Conservation (phyloP, 1,139 yeast genomes). For the Meyerozyma elateridarum region DNA sequence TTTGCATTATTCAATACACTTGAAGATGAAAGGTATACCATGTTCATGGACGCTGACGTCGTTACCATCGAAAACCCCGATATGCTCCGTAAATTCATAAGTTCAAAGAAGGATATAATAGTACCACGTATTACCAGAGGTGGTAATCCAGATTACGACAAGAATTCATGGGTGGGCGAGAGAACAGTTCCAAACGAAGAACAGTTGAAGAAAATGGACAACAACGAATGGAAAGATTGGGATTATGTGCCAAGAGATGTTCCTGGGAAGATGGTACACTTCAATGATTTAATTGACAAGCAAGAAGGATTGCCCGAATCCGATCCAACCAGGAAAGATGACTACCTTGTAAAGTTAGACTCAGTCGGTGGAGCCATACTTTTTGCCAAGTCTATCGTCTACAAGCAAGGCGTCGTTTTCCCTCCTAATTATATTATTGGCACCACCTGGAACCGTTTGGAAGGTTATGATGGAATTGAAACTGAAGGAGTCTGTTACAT, state of each 20-base stretch:
- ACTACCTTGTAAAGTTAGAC: conserved; percentile 28
- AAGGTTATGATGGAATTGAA: conserved; percentile 52
- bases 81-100: conserved; percentile 28
- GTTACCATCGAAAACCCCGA: conserved; percentile 22
- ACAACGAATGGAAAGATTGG: conserved; percentile 28
- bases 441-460: conserved; percentile 42
- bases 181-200: conserved; percentile 32
- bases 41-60: conserved; percentile 46
- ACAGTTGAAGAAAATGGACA: conserved; percentile 29
- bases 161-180: conserved; percentile 45
- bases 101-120: conserved; percentile 33
- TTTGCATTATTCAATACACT: conserved; percentile 27
- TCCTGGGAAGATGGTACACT: conserved; percentile 26
- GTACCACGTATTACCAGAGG: conserved; percentile 37
- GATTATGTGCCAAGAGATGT: conserved; percentile 38
- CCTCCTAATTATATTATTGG: conserved; percentile 46
- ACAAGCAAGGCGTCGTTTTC: conserved; percentile 41
- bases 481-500: conserved; percentile 49
- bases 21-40: conserved; percentile 23
- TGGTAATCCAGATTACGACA: conserved; percentile 30
- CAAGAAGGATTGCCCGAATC: conserved; percentile 13
- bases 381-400: conserved; percentile 36
- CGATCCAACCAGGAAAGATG: conserved; percentile 12
- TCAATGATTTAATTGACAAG: conserved; percentile 19
- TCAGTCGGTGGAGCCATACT: conserved; percentile 50